Evolutionary conservation across 495 filamentous ascomycete genomes (phyloP).

Genomic region (Platismatia glauca): DNA sequence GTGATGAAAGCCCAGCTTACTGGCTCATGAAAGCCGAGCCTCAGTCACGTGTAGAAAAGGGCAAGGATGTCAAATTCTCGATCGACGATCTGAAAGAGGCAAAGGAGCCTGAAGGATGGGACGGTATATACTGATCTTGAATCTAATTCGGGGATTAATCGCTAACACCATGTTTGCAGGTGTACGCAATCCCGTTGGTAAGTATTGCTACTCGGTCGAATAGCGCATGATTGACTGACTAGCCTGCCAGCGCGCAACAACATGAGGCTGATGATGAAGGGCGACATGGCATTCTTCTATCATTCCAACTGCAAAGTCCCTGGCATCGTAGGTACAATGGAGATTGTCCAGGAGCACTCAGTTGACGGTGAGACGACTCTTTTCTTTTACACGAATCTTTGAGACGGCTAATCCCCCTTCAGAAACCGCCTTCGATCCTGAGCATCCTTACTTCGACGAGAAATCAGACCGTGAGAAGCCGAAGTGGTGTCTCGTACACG

Average conservation of each 20-base stretch:
- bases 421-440: conserved; percentile 75
- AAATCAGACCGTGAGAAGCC: conserved; percentile 64
- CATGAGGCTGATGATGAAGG: conserved; percentile 79
- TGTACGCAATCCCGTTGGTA: conserved; percentile 50
- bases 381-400: background rate
- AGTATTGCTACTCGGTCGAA: conserved; percentile 15
- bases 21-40: conserved; percentile 92
- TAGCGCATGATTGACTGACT: background rate
- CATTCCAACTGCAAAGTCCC: conserved; percentile 91
- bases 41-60: conserved; percentile 74
- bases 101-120: conserved; percentile 70
- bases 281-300: conserved; percentile 93
- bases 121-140: conserved; percentile 34
- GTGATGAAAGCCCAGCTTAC: conserved; percentile 10
- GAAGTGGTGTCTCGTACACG: conserved; percentile 83
- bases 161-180: conserved; percentile 24
- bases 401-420: conserved; percentile 3
- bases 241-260: conserved; percentile 61
- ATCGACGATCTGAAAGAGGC: conserved; percentile 77
- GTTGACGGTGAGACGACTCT: conserved; percentile 53
- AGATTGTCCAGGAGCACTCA: conserved; percentile 75
- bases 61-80: conserved; percentile 81
- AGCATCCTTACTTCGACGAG: conserved; percentile 74
- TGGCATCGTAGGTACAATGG: conserved; percentile 87
- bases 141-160: background rate